A percentile compares a stretch with the other conserved stretches of the same genome.
phyloP scores from a whole-genome alignment of 768 basidiomycete species.

The Pulveroboletus sp. region DNA sequence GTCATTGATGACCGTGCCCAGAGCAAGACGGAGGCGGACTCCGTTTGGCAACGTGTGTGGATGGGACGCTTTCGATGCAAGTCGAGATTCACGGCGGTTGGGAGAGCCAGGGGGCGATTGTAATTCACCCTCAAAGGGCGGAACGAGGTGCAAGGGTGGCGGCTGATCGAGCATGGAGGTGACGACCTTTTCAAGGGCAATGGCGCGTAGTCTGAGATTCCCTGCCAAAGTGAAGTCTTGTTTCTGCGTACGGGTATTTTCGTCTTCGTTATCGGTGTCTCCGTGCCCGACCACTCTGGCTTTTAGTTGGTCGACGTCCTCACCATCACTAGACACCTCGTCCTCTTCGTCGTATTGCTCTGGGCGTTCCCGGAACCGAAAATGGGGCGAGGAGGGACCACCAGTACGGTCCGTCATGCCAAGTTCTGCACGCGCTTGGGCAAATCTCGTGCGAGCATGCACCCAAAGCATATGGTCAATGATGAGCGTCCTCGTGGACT shows the following conservation, averaged over 20 bases:
- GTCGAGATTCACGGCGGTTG: conserved; percentile 28
- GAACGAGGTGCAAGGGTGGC: conserved; percentile 54
- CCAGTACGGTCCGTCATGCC: conserved; percentile 82
- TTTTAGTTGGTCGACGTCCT: conserved; percentile 40
- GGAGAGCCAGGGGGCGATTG: conserved; percentile 51
- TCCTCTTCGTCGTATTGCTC: conserved; percentile 78
- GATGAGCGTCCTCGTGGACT: conserved; percentile 83
- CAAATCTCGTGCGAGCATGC: conserved; percentile 73
- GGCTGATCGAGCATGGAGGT: conserved; percentile 78
- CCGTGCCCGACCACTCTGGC: conserved; percentile 51
- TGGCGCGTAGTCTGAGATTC: conserved; percentile 63
- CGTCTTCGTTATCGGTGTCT: conserved; percentile 49
- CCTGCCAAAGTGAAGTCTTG: conserved; percentile 65
- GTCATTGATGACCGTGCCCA: conserved; percentile 77
- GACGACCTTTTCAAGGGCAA: conserved; percentile 79
- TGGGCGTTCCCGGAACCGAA: conserved; percentile 59
- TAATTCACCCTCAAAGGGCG: conserved; percentile 43
- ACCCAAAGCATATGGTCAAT: conserved; percentile 87
- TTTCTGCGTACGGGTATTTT: conserved; percentile 48
- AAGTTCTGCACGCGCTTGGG: conserved; percentile 79
- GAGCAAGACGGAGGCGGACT: conserved; percentile 68
- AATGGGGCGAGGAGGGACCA: conserved; percentile 55
- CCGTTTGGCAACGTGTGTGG: conserved; percentile 74
- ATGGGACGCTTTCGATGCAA: conserved; percentile 32
- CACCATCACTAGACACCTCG: conserved; percentile 60